Evolutionary conservation across 306 rosid species (phyloP).

Genomic region (Corylus americana): DNA sequence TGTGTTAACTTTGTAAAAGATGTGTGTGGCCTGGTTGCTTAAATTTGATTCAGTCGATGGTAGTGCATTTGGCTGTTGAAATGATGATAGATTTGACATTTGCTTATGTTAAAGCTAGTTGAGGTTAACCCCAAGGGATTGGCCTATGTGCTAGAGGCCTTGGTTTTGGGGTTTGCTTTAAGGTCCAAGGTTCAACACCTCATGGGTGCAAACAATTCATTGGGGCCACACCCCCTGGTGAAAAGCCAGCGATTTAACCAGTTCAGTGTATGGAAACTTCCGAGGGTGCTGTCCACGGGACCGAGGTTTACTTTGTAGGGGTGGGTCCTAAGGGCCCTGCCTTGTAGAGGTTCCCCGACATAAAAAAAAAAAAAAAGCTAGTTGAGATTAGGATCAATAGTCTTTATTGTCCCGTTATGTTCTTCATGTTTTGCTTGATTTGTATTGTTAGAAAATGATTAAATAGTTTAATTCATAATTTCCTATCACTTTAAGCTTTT

Average conservation of each 20-base stretch:
- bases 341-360: too few species aligned
- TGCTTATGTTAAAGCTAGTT: neutral
- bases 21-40: neutral
- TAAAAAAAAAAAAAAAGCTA: neutral
- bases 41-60: neutral
- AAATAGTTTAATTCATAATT: neutral
- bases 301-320: too few species aligned
- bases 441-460: neutral
- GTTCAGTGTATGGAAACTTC: too few species aligned
- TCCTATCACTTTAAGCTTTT: neutral
- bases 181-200: too few species aligned
- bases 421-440: neutral
- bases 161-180: too few species aligned
- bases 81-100: neutral
- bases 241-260: too few species aligned
- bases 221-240: too few species aligned
- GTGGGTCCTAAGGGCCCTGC: too few species aligned
- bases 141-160: too few species aligned
- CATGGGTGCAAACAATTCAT: too few species aligned
- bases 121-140: neutral
- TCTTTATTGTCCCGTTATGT: neutral
- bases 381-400: neutral
- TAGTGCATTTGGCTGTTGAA: neutral
- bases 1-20: neutral
- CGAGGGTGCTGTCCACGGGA: too few species aligned